Conservation (phyloP, 2,329 filamentous ascomycete species). For the Nemania abortiva region DNA sequence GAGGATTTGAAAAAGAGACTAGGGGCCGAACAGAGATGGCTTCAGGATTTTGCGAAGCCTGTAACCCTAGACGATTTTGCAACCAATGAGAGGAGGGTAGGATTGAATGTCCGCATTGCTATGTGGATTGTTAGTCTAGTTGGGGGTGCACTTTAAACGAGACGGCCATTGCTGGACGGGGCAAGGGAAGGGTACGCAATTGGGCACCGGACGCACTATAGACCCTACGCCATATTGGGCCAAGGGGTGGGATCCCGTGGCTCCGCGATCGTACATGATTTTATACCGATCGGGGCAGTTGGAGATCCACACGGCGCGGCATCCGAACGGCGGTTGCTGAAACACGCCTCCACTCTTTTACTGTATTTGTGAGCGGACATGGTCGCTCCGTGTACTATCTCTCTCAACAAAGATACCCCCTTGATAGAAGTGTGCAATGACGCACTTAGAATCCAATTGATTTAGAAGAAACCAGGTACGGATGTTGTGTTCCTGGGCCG, state of each 20-base stretch:
- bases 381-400: constrained; percentile 43
- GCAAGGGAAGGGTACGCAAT: background rate
- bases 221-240: constrained; percentile 22
- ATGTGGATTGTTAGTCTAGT: constrained; percentile 94
- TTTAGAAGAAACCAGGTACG: background rate
- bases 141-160: constrained; percentile 81
- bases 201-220: background rate
- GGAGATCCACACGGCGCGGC: constrained; percentile 8
- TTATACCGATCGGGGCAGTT: constrained; percentile 12
- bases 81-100: constrained; percentile 83
- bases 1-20: constrained; percentile 76
- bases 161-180: background rate
- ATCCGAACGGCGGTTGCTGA: constrained; percentile 2
- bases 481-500: background rate
- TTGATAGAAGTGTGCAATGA: constrained; percentile 34
- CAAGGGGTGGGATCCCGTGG: constrained; percentile 5
- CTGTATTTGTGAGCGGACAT: constrained; percentile 37
- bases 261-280: constrained; percentile 22
- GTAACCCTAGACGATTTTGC: constrained; percentile 84
- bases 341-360: constrained; percentile 3
- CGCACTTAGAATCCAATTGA: constrained; percentile 22
- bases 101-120: constrained; percentile 84
- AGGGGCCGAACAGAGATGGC: constrained; percentile 82
- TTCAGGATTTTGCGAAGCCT: constrained; percentile 78
- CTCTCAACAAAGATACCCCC: constrained; percentile 46